Evolutionary conservation across 768 basidiomycete species (phyloP).

Genomic region (Rhodotorula sphaerocarpa): DNA sequence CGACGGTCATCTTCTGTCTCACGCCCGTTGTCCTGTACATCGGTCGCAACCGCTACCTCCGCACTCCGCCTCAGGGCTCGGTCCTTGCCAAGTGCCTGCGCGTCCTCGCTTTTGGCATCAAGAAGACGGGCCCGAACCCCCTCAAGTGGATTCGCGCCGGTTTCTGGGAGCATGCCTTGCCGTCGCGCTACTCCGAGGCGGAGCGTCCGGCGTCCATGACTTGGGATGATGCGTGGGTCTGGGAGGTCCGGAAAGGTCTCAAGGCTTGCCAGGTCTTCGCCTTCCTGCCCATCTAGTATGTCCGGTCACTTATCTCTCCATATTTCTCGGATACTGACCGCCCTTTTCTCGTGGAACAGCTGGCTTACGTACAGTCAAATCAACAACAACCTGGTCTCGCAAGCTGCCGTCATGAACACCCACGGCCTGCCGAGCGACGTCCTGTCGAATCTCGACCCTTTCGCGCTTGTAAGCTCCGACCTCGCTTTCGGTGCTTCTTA

Average conservation of each 20-base stretch:
- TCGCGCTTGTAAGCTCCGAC: constrained; percentile 39
- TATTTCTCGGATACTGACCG: too few relatives aligned
- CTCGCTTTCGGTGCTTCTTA: constrained; percentile 35
- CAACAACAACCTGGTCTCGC: constrained; percentile 40
- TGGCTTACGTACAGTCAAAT: constrained; percentile 26
- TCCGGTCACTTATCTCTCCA: background rate
- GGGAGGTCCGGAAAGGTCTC: constrained; percentile 41
- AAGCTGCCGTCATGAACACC: constrained; percentile 40
- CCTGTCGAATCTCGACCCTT: constrained; percentile 41
- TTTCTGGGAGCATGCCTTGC: constrained; percentile 38
- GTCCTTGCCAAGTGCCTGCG: constrained; percentile 32
- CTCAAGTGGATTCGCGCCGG: constrained; percentile 14
- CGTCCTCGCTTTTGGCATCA: constrained; percentile 18
- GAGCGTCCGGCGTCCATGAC: constrained; percentile 39
- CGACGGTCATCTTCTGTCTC: constrained; percentile 38
- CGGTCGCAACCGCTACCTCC: constrained; percentile 38
- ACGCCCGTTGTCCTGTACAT: constrained; percentile 38
- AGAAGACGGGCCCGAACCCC: constrained; percentile 12
- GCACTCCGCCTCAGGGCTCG: constrained; percentile 37
- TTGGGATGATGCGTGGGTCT: constrained; percentile 40
- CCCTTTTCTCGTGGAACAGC: background rate
- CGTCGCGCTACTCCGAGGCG: constrained; percentile 17
- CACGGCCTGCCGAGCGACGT: constrained; percentile 42
- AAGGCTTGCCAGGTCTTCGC: constrained; percentile 43
- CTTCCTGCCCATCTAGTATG: constrained; percentile 39